Evolutionary conservation across 495 filamentous ascomycete genomes (phyloP).

Genomic region (Cercophora newfieldiana): DNA sequence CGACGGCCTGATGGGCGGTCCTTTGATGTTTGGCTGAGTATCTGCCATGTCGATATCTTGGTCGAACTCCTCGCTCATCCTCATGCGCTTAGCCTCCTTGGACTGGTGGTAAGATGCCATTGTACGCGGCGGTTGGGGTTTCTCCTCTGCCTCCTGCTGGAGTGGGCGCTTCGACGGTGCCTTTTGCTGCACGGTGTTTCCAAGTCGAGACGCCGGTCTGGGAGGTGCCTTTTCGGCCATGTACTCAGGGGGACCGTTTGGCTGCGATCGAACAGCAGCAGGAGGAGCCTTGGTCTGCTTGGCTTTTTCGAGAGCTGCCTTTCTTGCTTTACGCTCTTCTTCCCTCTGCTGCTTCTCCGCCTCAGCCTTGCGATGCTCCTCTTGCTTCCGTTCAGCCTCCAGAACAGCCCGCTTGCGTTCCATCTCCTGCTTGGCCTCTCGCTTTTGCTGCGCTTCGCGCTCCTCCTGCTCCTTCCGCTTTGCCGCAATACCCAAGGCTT

Average conservation of each 20-base stretch:
- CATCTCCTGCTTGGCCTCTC: constrained; percentile 72
- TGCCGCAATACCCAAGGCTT: constrained; percentile 64
- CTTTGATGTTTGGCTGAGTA: constrained; percentile 60
- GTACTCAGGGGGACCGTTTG: constrained; percentile 49
- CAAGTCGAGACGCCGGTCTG: constrained; percentile 44
- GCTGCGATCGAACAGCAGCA: constrained; percentile 50
- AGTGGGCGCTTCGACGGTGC: constrained; percentile 49
- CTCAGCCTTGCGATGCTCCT: constrained; percentile 56
- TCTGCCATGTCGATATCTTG: constrained; percentile 43
- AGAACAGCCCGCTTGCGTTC: constrained; percentile 69
- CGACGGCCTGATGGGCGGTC: constrained; percentile 80
- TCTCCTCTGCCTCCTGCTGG: constrained; percentile 52
- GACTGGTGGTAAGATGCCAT: constrained; percentile 46
- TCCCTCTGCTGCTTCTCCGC: constrained; percentile 53
- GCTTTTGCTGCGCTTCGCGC: constrained; percentile 71
- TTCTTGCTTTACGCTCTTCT: constrained; percentile 58
- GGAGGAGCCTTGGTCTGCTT: constrained; percentile 57
- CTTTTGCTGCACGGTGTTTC: constrained; percentile 32
- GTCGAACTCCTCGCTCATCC: constrained; percentile 58
- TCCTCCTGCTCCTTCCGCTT: constrained; percentile 81
- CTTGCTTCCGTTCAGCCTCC: constrained; percentile 32
- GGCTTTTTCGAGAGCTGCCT: constrained; percentile 70
- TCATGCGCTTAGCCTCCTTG: constrained; percentile 58
- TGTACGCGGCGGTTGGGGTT: constrained; percentile 41
- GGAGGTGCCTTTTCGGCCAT: constrained; percentile 32